These are phyloP conservation scores for Eustoma russellianum DNA, from an alignment of 257 asterid genomes.

Conservation along the genomic window DNA sequence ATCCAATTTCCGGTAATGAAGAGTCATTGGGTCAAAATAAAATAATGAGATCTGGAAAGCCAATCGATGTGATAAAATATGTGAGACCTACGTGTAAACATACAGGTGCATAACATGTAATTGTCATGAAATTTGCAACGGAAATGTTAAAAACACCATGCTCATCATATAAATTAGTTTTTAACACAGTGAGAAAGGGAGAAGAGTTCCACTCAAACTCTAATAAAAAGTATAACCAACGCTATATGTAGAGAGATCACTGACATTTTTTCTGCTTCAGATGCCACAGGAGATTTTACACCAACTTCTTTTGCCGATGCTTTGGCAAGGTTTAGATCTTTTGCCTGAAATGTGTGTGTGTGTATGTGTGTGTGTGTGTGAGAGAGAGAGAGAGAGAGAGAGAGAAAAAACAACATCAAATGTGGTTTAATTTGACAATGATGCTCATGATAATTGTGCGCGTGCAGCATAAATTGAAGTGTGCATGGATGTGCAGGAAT, in stretches of 20 bases:
- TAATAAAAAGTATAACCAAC: not conserved
- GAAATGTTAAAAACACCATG: not conserved
- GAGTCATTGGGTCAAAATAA: no score
- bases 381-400: not conserved
- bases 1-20: no score
- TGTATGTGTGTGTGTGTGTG: not conserved
- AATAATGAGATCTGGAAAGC: no score
- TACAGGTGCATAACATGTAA: no score
- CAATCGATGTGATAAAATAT: not conserved
- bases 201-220: not conserved
- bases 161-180: not conserved
- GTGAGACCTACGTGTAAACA: no score
- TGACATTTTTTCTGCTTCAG: constrained; percentile 63
- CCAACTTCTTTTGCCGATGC: constrained; percentile 60
- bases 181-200: not conserved
- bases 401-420: no score
- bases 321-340: constrained; percentile 73
- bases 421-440: no score
- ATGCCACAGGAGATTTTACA: constrained; percentile 44
- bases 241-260: constrained; percentile 7
- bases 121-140: not conserved
- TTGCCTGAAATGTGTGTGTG: constrained; percentile 43
- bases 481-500: no score
- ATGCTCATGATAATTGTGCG: no score
- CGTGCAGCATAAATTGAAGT: no score